Evolutionary conservation across 2,329 filamentous ascomycete species (phyloP).

Genomic region (Botryosphaeria dothidea): DNA sequence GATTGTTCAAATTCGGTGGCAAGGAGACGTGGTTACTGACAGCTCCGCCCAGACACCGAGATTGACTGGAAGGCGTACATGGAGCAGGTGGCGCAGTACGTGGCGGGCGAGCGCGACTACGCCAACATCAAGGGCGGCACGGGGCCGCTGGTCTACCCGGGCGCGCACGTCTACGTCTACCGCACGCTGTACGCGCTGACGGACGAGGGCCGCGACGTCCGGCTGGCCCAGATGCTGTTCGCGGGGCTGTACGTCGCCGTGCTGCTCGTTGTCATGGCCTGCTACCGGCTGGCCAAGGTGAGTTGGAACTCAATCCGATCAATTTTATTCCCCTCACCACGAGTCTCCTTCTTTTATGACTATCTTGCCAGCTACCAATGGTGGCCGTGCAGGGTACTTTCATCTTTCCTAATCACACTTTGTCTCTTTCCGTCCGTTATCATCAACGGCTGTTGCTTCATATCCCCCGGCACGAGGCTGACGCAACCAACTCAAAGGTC

Average conservation of each 20-base stretch:
- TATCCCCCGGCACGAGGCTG: neutral
- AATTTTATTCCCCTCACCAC: neutral
- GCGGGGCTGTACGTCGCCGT: slow-evolving; percentile 75
- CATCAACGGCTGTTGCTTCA: neutral
- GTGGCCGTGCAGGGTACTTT: no score
- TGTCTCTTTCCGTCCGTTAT: neutral
- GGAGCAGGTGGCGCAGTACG: slow-evolving; percentile 81
- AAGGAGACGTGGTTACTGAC: neutral
- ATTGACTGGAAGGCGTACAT: slow-evolving; percentile 99
- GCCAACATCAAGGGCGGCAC: slow-evolving; percentile 81
- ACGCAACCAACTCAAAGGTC: slow-evolving; percentile 49
- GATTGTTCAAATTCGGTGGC: no score
- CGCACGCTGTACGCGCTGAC: slow-evolving; percentile 77
- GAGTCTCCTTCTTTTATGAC: neutral
- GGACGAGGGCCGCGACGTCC: slow-evolving; percentile 71
- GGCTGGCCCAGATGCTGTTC: slow-evolving; percentile 82
- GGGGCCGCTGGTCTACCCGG: slow-evolving; percentile 92
- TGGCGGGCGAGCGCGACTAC: slow-evolving; percentile 87
- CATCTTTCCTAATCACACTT: neutral
- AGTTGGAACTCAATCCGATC: slow-evolving; percentile 19
- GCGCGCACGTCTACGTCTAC: slow-evolving; percentile 91
- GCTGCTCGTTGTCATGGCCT: slow-evolving; percentile 74
- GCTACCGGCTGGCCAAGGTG: slow-evolving; percentile 75
- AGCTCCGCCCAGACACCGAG: slow-evolving; percentile 71
- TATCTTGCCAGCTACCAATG: no score